phyloP scores from a whole-genome alignment of 2,329 filamentous ascomycete species.

The Fusarium praegraminearum region DNA sequence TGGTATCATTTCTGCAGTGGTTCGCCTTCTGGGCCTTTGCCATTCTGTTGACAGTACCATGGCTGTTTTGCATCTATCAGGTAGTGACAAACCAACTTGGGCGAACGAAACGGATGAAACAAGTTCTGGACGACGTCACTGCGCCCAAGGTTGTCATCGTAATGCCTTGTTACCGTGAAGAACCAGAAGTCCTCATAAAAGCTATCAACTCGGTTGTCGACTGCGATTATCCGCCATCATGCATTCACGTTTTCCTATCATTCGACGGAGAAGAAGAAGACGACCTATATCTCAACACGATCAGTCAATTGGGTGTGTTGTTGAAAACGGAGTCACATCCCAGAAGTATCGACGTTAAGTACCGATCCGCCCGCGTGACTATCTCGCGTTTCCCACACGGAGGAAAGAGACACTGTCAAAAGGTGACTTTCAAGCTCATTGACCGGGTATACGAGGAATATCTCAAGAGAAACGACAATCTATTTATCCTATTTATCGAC shows the following conservation, averaged over 20 bases:
- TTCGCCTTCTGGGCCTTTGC: slow-evolving; percentile 97
- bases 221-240: slow-evolving; percentile 91
- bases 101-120: slow-evolving; percentile 82
- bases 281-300: slow-evolving; percentile 87
- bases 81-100: slow-evolving; percentile 89
- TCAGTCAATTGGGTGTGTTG: slow-evolving; percentile 85
- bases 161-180: slow-evolving; percentile 97
- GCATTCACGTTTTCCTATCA: slow-evolving; percentile 93
- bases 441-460: slow-evolving; percentile 93
- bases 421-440: slow-evolving; percentile 91
- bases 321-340: slow-evolving; percentile 82
- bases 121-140: slow-evolving; percentile 83
- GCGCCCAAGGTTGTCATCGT: slow-evolving; percentile 96
- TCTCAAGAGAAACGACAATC: slow-evolving; percentile 85
- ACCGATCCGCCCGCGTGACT: slow-evolving; percentile 85
- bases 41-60: slow-evolving; percentile 84
- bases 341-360: slow-evolving; percentile 89
- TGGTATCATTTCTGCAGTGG: slow-evolving; percentile 85
- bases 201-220: slow-evolving; percentile 93
- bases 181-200: slow-evolving; percentile 83
- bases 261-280: slow-evolving; percentile 93
- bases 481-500: slow-evolving; percentile 97
- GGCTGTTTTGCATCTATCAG: slow-evolving; percentile 93
- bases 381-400: slow-evolving; percentile 93
- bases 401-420: slow-evolving; percentile 94